Percentiles rank a stretch among this genome's conserved stretches.
These are phyloP conservation scores for Fusarium camptoceras DNA, from an alignment of 2,329 filamentous ascomycete species.

Conservation along the genomic window DNA sequence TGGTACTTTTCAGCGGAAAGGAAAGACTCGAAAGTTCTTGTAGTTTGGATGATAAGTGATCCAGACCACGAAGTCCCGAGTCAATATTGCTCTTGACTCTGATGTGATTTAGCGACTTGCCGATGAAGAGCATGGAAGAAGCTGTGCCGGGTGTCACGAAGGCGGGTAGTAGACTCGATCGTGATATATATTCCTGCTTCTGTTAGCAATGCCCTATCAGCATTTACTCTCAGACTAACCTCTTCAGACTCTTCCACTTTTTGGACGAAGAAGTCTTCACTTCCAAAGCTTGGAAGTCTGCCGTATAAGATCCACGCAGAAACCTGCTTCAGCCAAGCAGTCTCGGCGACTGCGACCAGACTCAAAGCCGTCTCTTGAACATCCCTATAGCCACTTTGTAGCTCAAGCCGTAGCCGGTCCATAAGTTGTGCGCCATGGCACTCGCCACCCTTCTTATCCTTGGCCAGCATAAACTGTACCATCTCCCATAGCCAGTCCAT, in stretches of 20 bases:
- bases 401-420: slow-evolving; percentile 77
- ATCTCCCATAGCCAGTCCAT: slow-evolving; percentile 89
- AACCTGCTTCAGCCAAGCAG: slow-evolving; percentile 90
- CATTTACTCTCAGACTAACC: slow-evolving; percentile 46
- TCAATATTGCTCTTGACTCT: slow-evolving; percentile 65
- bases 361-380: slow-evolving; percentile 81
- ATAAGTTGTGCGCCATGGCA: slow-evolving; percentile 81
- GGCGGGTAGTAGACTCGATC: slow-evolving; percentile 74
- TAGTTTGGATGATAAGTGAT: slow-evolving; percentile 76
- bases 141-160: slow-evolving; percentile 83
- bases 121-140: slow-evolving; percentile 88
- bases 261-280: slow-evolving; percentile 88
- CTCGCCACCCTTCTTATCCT: slow-evolving; percentile 49
- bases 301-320: slow-evolving; percentile 94
- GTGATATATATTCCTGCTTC: slow-evolving; percentile 67
- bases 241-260: slow-evolving; percentile 57
- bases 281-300: slow-evolving; percentile 79
- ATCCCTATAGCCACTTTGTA: slow-evolving; percentile 89
- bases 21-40: slow-evolving; percentile 73
- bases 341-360: slow-evolving; percentile 83
- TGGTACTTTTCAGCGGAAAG: slow-evolving; percentile 79
- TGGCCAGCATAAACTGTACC: slow-evolving; percentile 72
- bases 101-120: slow-evolving; percentile 88
- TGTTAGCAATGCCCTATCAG: slow-evolving; percentile 4
- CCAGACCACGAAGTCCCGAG: slow-evolving; percentile 61